A percentile compares a stretch with the other conserved stretches of the same genome.
These are phyloP conservation scores for Meredithiella fracta DNA, from an alignment of 2,329 filamentous ascomycete genomes.

Conservation along the genomic window DNA sequence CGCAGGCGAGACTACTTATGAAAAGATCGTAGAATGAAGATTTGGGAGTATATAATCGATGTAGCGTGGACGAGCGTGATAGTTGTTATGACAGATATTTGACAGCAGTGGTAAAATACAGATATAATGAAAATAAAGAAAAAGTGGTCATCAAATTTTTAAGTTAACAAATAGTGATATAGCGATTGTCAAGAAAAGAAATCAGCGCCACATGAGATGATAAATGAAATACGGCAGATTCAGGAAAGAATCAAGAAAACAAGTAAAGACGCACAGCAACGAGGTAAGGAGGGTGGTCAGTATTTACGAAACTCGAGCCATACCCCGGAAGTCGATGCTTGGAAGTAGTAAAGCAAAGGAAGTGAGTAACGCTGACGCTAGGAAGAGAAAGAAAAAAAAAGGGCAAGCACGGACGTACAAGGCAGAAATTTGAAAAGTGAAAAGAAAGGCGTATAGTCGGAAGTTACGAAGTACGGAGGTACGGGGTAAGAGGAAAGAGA, in stretches of 20 bases:
- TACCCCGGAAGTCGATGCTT: background rate
- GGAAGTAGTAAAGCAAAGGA: background rate
- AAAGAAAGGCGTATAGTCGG: background rate
- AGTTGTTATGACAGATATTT: background rate
- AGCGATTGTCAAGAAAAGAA: background rate
- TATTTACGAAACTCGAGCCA: conserved; percentile 9
- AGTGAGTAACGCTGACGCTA: background rate
- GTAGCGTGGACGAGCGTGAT: background rate
- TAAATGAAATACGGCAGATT: background rate
- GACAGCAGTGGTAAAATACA: background rate
- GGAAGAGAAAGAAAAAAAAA: conserved; percentile 2
- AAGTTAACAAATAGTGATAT: background rate
- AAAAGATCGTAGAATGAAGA: background rate
- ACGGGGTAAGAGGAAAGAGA: background rate
- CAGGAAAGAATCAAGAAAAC: background rate
- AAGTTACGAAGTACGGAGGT: background rate
- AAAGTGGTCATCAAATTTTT: background rate
- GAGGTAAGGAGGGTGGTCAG: conserved; percentile 5
- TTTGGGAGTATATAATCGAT: background rate
- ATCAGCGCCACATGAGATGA: background rate
- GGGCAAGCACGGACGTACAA: background rate
- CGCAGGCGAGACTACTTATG: background rate
- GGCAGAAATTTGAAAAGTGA: background rate
- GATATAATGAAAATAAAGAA: background rate
- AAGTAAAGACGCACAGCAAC: background rate